These are phyloP conservation scores for Ogataea methanolica DNA, from an alignment of 805 yeast species.

Conservation along the genomic window DNA sequence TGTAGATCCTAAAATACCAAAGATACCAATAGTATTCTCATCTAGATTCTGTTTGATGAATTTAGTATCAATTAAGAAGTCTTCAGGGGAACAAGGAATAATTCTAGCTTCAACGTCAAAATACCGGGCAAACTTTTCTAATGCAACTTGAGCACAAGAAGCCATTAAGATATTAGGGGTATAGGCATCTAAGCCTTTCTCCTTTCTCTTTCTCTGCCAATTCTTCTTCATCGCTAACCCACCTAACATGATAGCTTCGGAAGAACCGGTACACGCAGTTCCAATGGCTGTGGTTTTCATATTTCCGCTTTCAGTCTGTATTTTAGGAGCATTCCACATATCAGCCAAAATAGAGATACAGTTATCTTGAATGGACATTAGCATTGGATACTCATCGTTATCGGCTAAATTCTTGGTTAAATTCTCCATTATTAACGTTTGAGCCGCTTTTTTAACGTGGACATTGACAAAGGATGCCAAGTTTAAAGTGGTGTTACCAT, in stretches of 20 bases:
- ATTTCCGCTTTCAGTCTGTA: not conserved
- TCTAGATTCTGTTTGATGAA: slow-evolving; percentile 64
- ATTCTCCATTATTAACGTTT: slow-evolving; percentile 59
- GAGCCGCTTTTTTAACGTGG: slow-evolving; percentile 48
- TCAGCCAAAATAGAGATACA: slow-evolving; percentile 77
- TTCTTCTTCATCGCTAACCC: slow-evolving; percentile 88
- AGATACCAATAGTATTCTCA: slow-evolving; percentile 90
- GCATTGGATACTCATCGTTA: slow-evolving; percentile 87
- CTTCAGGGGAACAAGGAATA: slow-evolving; percentile 58
- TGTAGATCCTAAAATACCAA: slow-evolving; percentile 85
- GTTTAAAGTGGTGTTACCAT: slow-evolving; percentile 80
- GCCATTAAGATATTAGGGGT: slow-evolving; percentile 91
- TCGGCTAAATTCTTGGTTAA: slow-evolving; percentile 86
- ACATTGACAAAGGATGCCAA: slow-evolving; percentile 90
- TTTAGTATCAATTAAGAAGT: slow-evolving; percentile 59
- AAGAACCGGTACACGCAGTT: slow-evolving; percentile 89
- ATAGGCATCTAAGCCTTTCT: slow-evolving; percentile 51
- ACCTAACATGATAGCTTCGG: slow-evolving; percentile 91
- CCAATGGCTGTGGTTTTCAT: slow-evolving; percentile 52
- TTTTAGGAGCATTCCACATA: slow-evolving; percentile 72
- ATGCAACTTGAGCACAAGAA: slow-evolving; percentile 87
- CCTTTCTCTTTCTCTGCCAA: slow-evolving; percentile 70
- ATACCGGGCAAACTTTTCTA: slow-evolving; percentile 90
- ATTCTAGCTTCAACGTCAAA: slow-evolving; percentile 86
- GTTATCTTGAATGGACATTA: slow-evolving; percentile 73